phyloP scores from a whole-genome alignment of 2,329 filamentous ascomycete genomes.

The Pyrenophora graminea region DNA sequence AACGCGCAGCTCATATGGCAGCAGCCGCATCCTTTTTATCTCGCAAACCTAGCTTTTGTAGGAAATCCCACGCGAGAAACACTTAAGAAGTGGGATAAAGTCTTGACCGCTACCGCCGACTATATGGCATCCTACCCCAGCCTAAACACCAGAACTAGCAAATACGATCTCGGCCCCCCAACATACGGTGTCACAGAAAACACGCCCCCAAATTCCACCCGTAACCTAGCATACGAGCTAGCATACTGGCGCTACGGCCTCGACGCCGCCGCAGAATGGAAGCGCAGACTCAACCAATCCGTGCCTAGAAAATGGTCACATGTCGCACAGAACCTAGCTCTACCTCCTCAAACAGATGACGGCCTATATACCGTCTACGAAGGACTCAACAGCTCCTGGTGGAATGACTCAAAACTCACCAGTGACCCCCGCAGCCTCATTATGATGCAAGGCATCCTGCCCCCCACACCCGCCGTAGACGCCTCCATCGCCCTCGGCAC shows the following conservation, averaged over 20 bases:
- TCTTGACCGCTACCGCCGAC: slow-evolving; percentile 58
- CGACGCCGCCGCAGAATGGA: slow-evolving; percentile 58
- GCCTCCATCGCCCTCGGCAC: slow-evolving; percentile 28
- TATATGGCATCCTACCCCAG: slow-evolving; percentile 63
- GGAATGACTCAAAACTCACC: slow-evolving; percentile 29
- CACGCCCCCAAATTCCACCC: slow-evolving; percentile 59
- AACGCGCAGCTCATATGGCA: slow-evolving; percentile 66
- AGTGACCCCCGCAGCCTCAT: slow-evolving; percentile 34
- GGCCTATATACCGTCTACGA: slow-evolving; percentile 60
- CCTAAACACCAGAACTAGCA: slow-evolving; percentile 54
- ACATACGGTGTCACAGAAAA: slow-evolving; percentile 60
- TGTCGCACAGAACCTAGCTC: slow-evolving; percentile 59
- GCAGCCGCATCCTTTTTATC: slow-evolving; percentile 62
- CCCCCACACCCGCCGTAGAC: slow-evolving; percentile 31
- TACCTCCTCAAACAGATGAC: slow-evolving; percentile 53
- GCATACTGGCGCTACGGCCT: slow-evolving; percentile 65
- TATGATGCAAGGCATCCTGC: slow-evolving; percentile 35
- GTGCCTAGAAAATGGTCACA: slow-evolving; percentile 53
- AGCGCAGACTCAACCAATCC: slow-evolving; percentile 49
- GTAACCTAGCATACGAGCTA: slow-evolving; percentile 62
- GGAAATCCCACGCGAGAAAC: slow-evolving; percentile 49
- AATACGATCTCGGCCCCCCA: slow-evolving; percentile 58
- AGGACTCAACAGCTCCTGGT: slow-evolving; percentile 46
- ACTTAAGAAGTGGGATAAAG: slow-evolving; percentile 56
- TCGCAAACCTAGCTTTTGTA: slow-evolving; percentile 60